Evolutionary conservation across 164 flowering plant species (phyloP).

Genomic region (Stephania yunnanensis): DNA sequence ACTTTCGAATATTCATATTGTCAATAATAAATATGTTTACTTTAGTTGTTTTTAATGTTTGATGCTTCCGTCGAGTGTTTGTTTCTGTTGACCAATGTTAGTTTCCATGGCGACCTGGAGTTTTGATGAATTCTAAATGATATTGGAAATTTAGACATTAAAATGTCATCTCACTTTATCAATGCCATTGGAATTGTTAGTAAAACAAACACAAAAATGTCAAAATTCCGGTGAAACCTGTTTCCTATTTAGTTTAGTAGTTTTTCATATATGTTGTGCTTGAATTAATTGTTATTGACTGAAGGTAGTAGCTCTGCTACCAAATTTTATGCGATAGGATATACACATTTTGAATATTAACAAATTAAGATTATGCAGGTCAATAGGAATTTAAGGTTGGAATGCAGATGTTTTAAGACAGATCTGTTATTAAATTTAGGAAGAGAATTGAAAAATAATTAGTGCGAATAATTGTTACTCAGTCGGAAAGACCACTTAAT

Average conservation of each 20-base stretch:
- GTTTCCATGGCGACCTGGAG: not conserved
- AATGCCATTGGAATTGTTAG: not conserved
- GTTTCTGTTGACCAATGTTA: not conserved
- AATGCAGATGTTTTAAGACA: no score
- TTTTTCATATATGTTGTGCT: not conserved
- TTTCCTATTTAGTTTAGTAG: not conserved
- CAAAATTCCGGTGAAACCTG: not conserved
- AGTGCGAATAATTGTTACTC: not conserved
- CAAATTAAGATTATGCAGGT: no score
- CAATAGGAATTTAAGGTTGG: no score
- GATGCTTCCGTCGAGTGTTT: not conserved
- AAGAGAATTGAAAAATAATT: not conserved
- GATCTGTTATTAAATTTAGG: not conserved
- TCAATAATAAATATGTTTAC: not conserved
- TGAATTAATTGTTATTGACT: not conserved
- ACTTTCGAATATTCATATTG: conserved; percentile 1
- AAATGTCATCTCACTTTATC: not conserved
- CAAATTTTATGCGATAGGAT: not conserved
- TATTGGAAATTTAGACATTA: not conserved
- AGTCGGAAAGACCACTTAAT: not conserved
- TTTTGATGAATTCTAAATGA: not conserved
- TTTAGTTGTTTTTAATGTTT: not conserved
- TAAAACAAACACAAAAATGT: not conserved
- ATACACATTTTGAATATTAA: no score
- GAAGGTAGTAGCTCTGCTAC: not conserved